A percentile compares a stretch with the other conserved stretches of the same genome.
phyloP scores from a whole-genome alignment of 106 monocot genomes.

The Dendrobium chrysotoxum region DNA sequence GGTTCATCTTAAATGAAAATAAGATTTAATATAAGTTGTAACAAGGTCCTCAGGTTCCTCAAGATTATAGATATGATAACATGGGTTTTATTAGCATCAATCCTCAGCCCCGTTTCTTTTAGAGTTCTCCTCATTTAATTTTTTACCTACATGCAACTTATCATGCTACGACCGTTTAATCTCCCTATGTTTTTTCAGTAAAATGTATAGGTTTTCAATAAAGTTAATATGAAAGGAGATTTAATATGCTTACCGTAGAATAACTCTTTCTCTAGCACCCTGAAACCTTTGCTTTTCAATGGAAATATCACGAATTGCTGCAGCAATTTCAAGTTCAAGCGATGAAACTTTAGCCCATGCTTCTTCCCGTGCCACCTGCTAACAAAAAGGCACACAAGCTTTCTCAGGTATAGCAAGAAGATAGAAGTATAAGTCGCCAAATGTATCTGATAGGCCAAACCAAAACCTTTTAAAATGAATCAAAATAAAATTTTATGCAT shows the following conservation, averaged over 20 bases:
- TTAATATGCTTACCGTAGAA: conserved; percentile 57
- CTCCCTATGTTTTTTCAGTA: background rate
- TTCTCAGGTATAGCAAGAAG: conserved; percentile 27
- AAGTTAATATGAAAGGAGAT: background rate
- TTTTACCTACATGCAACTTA: background rate
- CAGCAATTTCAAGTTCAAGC: conserved; percentile 93
- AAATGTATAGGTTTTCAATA: background rate
- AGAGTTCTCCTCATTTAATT: background rate
- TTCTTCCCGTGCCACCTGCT: conserved; percentile 99
- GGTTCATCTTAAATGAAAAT: no score
- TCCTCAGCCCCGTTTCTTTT: no score
- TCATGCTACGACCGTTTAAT: background rate
- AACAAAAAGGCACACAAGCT: conserved; percentile 41
- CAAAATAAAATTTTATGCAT: conserved; percentile 1
- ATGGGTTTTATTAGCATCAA: background rate
- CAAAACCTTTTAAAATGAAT: background rate
- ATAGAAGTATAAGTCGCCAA: background rate
- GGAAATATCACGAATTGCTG: conserved; percentile 87
- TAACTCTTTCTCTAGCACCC: conserved; percentile 90
- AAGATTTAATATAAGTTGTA: no score
- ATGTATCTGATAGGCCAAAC: background rate
- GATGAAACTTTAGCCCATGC: conserved; percentile 98
- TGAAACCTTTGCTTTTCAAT: conserved; percentile 94
- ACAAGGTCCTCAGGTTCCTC: background rate
- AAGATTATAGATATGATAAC: background rate